Base-by-base conservation (phyloP, 441 rosid species). In the Pelargonium australe region DNA sequence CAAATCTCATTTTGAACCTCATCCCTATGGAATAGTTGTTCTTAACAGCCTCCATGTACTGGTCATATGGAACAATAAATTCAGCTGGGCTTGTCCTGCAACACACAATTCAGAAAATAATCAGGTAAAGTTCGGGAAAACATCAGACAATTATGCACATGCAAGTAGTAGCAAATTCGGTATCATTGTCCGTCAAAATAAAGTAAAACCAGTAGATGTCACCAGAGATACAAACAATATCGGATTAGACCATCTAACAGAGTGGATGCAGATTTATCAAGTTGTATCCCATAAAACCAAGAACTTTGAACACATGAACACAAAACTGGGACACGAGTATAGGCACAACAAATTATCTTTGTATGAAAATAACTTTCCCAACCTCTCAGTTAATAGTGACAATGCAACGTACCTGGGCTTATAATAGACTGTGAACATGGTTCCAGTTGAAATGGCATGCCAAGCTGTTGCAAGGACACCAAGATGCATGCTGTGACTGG, bases 401-500 rank as follows among this genome's bases (percentile, higher is more conserved):
- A 37, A 37, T 6, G 41, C 41, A 37, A 37, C 17, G 61, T 55
- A 92, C 99, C 99, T 90, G 2, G 99, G 99, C 73, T 95, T 95
- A 78, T 95, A 95, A 77, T 89, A 95, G 62, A 92, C 97, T 7
- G 96, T 90, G 79, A 95, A 95, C 88, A 90, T 83, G n/a, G 99
- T 95, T 73, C 87, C 87, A 0, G 95, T 92, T 14, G 83, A 75
- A 68, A 83, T 67, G 11, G 99, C 99, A 69, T 92, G 99, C 97
- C 96, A 89, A 60, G 99, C 99, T 11, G 99, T 92, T 43, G 99
- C 99, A 69, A 95, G 87, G 69, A 95, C 98, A 51, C 98, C 99
- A 2, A 95, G 89, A 85, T 95, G 98, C 99, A 95, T 95, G 79
- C 98, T 95, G 73, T 92, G 98, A 78, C 98, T 95, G 20, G 99